Base-by-base conservation (phyloP, 2,329 filamentous ascomycete genomes). In the Neonectria faginata region DNA sequence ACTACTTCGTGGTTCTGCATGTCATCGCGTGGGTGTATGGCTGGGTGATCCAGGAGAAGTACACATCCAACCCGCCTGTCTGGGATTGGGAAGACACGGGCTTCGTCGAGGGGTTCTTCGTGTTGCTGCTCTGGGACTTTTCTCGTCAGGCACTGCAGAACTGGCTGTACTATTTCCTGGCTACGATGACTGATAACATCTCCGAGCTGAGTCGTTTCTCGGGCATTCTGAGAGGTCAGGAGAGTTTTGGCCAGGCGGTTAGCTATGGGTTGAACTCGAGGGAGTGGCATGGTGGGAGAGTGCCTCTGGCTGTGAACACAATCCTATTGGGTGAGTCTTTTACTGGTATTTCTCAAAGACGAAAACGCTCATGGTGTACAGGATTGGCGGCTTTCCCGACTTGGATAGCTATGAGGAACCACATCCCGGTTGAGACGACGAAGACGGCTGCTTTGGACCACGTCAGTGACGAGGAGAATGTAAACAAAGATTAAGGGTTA, bases 81-180 rank as follows among this genome's bases (percentile, higher is more conserved):
- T 74, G 78, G 41, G 81, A 84, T 57, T 83, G 81, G 79, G 69
- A 74, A 1, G 77, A 77, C 33, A 74, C 77, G 22, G 83, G 83
- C 0, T 85, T 84, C 18, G 74, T 77, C 0, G 78, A 84, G 60
- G 83, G 82, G 0, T 80, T 84, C 62, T 85, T 84, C 54, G 83
- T 84, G 3, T 65, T 84, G 1, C 73, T 84, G 0, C 76, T 85
- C 0, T 85, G 83, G 84, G 77, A 80, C 8, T 86, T 86, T 66
- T 77, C 84, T 2, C 78, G 83, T 2, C 85, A 88, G 69, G 77
- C 82, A 0, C 71, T 86, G 20, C 85, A 87, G 70, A 87, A 86
- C 58, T 87, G 83, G 83, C 76, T 87, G 1, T 87, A 87, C 66
- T 87, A 86, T 67, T 75, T 88, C 18, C 75, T 88, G 2, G 83